Evolutionary conservation across 75 land plant genomes (phyloP).

Genomic region (Larix kaempferi): DNA sequence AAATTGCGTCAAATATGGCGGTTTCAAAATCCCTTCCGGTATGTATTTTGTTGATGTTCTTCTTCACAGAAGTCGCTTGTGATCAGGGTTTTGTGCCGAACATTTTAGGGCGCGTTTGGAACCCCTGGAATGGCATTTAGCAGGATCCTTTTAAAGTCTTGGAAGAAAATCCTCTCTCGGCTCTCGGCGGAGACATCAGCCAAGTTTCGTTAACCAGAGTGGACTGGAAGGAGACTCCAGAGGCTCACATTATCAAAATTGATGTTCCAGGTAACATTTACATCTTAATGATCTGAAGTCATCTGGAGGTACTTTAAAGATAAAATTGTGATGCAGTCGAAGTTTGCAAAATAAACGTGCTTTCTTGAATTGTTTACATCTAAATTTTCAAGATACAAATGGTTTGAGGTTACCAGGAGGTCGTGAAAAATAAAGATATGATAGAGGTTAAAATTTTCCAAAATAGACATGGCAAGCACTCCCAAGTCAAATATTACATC

Average conservation of each 20-base stretch:
- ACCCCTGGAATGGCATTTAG: background rate
- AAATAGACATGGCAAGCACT: too few species aligned
- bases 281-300: background rate
- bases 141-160: background rate
- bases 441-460: too few species aligned
- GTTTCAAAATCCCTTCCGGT: background rate
- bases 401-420: background rate
- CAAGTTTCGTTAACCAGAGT: conserved; percentile 9
- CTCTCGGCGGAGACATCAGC: background rate
- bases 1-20: background rate
- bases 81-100: background rate
- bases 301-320: background rate
- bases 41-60: background rate
- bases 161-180: conserved; percentile 2
- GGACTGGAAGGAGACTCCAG: conserved; percentile 51
- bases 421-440: too few species aligned
- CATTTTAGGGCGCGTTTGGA: background rate
- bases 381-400: background rate
- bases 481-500: too few species aligned
- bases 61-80: background rate
- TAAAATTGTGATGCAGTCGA: background rate
- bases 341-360: background rate
- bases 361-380: background rate
- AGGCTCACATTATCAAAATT: conserved; percentile 38
- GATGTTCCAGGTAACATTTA: conserved; percentile 38